Evolutionary conservation across 768 basidiomycete species (phyloP), one percentile per base, ranked within the genome.

Genomic region (Tricholoma hemisulphureum): DNA sequence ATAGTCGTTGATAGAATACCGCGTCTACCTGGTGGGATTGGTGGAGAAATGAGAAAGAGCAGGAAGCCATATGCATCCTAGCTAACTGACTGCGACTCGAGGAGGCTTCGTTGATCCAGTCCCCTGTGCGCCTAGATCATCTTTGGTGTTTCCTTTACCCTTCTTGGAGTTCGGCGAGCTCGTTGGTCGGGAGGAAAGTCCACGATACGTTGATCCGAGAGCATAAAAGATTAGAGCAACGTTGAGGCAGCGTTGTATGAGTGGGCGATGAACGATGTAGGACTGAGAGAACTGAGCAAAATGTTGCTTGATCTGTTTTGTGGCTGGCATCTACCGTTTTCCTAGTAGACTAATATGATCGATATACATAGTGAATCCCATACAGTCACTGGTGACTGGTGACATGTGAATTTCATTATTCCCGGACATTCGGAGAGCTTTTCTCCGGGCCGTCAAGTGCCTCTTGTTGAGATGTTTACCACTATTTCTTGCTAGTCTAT

Each of bases 1-100:
- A 80, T 18, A 99, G 80, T 8, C 93, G 84, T 59, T 86, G 81
- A 66, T 94, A 95, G 75, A 98, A 98, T 18, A 92, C 69, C 2
- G 90, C 90, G 71, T 98, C 96, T n/a, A 96, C 88, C 88, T 94
- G 65, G 26, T 28, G n/a, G 14, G 7, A 29, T 3, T 7, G 28
- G 28, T 7, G 10, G 24, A 13, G 45, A 58, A 43, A 32, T 43
- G 39, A 28, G 43, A 20, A 56, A 53, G 10, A 34, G 49, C 2
- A n/a, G 7, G 14, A 24, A 9, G n/a, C 16, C 6, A 49, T 16
- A 26, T 21, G 35, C 14, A 28, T 56, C 6, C 55, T 34, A 41
- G 48, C 39, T 23, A 41, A 73, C 86, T 68, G 62, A 91, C 91
- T 29, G 89, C 89, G 31, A 93, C 91, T 60, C 82, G 80, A 4